Evolutionary conservation across 805 yeast species (phyloP).

Genomic region (Ogataea angusta): DNA sequence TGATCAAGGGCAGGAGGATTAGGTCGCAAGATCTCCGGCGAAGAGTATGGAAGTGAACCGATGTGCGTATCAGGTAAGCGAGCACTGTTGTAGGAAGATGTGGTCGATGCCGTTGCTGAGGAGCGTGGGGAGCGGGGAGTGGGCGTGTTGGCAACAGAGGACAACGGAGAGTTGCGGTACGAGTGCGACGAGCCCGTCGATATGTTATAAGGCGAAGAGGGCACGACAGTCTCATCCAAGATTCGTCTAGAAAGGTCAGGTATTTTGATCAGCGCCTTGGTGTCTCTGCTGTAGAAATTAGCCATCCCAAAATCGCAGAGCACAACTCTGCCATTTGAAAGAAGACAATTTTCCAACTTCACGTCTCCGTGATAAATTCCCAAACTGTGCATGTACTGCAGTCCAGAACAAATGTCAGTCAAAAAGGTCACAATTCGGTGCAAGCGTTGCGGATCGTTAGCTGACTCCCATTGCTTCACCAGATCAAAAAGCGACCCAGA

Average conservation of each 20-base stretch:
- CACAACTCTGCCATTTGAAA: constrained; percentile 43
- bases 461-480: constrained; percentile 60
- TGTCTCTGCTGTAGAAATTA: constrained; percentile 21
- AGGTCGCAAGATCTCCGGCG: constrained; percentile 76
- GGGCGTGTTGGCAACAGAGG: constrained; percentile 4
- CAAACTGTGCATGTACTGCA: constrained; percentile 58
- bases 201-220: not conserved
- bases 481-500: constrained; percentile 83
- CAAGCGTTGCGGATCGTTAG: constrained; percentile 15
- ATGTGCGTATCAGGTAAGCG: constrained; percentile 61
- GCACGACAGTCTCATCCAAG: constrained; percentile 7
- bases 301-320: constrained; percentile 93
- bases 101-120: constrained; percentile 8
- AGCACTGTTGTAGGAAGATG: constrained; percentile 4
- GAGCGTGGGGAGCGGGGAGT: constrained; percentile 5
- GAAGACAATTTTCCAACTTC: constrained; percentile 74
- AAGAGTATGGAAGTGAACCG: constrained; percentile 90
- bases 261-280: constrained; percentile 4
- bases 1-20: constrained; percentile 58
- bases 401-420: constrained; percentile 54
- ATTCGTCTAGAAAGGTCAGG: constrained; percentile 18
- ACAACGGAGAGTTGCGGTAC: constrained; percentile 3
- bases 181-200: constrained; percentile 2
- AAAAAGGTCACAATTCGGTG: constrained; percentile 36
- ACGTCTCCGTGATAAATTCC: constrained; percentile 79